phyloP scores from a whole-genome alignment of 2,329 filamentous ascomycete genomes.

The Aspergillus candidus region DNA sequence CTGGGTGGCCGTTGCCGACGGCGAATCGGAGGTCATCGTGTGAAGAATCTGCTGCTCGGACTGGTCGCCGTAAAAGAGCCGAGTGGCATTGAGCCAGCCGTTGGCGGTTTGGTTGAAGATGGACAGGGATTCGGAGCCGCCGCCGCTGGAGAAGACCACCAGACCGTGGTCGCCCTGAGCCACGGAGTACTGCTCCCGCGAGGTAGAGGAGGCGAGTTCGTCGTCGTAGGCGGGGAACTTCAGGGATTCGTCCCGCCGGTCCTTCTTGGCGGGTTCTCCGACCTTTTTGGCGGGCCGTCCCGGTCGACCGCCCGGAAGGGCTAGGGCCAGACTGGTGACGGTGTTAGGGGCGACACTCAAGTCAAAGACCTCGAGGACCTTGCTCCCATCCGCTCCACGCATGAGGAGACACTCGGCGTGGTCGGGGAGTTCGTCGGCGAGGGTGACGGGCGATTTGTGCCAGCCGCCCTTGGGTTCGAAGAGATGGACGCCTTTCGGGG shows the following conservation, averaged over 20 bases:
- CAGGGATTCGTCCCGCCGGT: slow-evolving; percentile 51
- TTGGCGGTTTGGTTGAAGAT: slow-evolving; percentile 75
- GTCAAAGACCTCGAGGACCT: slow-evolving; percentile 72
- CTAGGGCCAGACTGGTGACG: slow-evolving; percentile 64
- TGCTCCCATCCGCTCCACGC: slow-evolving; percentile 68
- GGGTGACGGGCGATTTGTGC: slow-evolving; percentile 58
- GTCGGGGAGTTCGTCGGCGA: slow-evolving; percentile 57
- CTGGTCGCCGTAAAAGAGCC: slow-evolving; percentile 51
- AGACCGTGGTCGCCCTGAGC: slow-evolving; percentile 60
- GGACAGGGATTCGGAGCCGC: slow-evolving; percentile 58
- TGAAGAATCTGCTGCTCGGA: slow-evolving; percentile 33
- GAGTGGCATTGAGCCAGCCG: slow-evolving; percentile 67
- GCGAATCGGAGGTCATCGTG: slow-evolving; percentile 21
- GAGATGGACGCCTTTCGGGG: slow-evolving; percentile 63
- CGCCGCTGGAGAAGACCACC: slow-evolving; percentile 75
- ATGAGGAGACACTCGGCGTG: slow-evolving; percentile 60
- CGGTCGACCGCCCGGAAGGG: slow-evolving; percentile 52
- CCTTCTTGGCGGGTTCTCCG: slow-evolving; percentile 36
- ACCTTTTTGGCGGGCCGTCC: slow-evolving; percentile 46
- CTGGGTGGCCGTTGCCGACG: slow-evolving; percentile 24
- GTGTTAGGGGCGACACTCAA: slow-evolving; percentile 66
- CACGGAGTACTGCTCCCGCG: slow-evolving; percentile 64
- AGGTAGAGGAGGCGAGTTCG: slow-evolving; percentile 60
- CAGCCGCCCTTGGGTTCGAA: slow-evolving; percentile 62
- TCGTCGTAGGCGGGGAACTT: slow-evolving; percentile 74